phyloP scores from a whole-genome alignment of 2,329 filamentous ascomycete species.

The Tothia fuscella region DNA sequence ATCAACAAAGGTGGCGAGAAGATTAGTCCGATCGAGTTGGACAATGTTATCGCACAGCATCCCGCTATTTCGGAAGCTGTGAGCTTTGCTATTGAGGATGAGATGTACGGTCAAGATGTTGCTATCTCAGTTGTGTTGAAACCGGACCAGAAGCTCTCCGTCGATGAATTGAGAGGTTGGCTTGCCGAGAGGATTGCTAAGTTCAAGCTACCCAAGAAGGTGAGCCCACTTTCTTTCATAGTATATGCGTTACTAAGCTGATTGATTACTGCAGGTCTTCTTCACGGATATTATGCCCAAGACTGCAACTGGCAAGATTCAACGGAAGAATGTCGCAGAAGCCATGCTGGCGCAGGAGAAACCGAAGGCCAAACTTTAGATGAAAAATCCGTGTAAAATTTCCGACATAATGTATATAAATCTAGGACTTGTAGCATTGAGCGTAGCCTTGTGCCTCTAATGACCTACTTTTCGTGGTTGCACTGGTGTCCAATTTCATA shows the following conservation, averaged over 20 bases:
- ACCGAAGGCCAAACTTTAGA: conserved; percentile 40
- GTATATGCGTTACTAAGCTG: neutral
- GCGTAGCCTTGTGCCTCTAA: too few relatives aligned
- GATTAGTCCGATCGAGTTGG: conserved; percentile 77
- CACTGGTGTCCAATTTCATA: too few relatives aligned
- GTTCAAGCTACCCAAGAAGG: conserved; percentile 79
- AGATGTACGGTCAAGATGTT: conserved; percentile 73
- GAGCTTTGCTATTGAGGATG: conserved; percentile 71
- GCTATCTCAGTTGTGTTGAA: conserved; percentile 67
- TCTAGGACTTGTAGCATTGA: too few relatives aligned
- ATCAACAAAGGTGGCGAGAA: conserved; percentile 89
- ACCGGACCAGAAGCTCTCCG: conserved; percentile 41
- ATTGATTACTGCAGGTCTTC: conserved; percentile 47
- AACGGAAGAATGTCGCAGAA: conserved; percentile 75
- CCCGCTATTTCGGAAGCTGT: conserved; percentile 66
- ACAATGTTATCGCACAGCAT: conserved; percentile 68
- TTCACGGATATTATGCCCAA: conserved; percentile 80
- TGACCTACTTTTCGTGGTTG: too few relatives aligned
- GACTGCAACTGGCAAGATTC: conserved; percentile 85
- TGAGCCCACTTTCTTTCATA: conserved; percentile 25
- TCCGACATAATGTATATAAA: too few relatives aligned
- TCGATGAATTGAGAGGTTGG: conserved; percentile 55
- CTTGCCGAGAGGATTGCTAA: conserved; percentile 60
- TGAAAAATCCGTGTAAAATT: neutral
- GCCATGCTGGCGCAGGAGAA: conserved; percentile 63